phyloP scores from a whole-genome alignment of 2,329 filamentous ascomycete genomes.

The Ophiostoma ips region DNA sequence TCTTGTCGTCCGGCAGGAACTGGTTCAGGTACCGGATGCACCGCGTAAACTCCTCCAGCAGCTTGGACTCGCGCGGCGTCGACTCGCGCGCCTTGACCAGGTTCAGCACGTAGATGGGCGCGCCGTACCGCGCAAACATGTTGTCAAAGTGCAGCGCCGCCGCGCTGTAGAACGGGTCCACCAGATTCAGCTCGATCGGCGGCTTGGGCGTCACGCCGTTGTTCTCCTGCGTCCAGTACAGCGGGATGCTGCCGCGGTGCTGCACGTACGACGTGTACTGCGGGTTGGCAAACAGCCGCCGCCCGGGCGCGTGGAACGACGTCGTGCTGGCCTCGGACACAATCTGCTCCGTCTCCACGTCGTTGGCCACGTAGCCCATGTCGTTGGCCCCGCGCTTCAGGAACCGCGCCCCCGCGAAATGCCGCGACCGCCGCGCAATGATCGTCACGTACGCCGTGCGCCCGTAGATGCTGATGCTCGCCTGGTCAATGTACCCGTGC shows the following conservation, averaged over 20 bases:
- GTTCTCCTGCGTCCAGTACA: constrained; percentile 96
- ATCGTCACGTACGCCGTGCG: constrained; percentile 83
- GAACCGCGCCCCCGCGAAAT: constrained; percentile 88
- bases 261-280: constrained; percentile 95
- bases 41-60: constrained; percentile 74
- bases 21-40: constrained; percentile 90
- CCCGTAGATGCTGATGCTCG: constrained; percentile 72
- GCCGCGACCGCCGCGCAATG: constrained; percentile 80
- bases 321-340: constrained; percentile 90
- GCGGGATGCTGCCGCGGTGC: constrained; percentile 87
- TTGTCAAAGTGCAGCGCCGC: constrained; percentile 93
- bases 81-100: constrained; percentile 81
- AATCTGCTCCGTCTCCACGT: constrained; percentile 97
- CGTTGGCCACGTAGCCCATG: constrained; percentile 88
- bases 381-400: constrained; percentile 93
- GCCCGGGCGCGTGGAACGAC: constrained; percentile 85
- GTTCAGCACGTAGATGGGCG: constrained; percentile 83
- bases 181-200: constrained; percentile 86
- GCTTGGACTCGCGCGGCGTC: constrained; percentile 79
- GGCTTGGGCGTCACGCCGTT: constrained; percentile 93
- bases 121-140: constrained; percentile 82
- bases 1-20: constrained; percentile 68
- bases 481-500: constrained; percentile 91
- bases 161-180: constrained; percentile 89
- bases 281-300: constrained; percentile 71